Base-by-base conservation (phyloP, 163 green algal species). In the Scenedesmus sp. region DNA sequence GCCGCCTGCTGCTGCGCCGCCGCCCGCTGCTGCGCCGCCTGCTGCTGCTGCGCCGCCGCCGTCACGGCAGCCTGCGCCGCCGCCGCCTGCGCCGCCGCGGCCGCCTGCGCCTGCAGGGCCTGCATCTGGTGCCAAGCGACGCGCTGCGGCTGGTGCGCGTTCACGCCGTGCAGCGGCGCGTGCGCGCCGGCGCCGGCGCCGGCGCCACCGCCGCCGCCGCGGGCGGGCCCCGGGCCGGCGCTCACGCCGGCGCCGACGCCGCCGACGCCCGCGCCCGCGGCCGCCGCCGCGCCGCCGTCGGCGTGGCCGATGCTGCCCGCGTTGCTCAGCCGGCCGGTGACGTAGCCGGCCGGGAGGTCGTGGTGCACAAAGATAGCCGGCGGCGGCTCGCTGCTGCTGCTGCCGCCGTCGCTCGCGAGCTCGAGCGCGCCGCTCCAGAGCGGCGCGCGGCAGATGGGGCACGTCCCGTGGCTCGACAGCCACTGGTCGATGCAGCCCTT, bases 401-500 rank as follows among this genome's bases (percentile, higher is more conserved):
- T 44, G 18, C 57, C 45, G 28, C 29, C 47, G 26, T 20, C 34
- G 11, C 39, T 47, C 20, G 63, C 60, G 1, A 26, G 3, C 3
- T 72, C 72, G 2, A 33, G 48, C 1, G 58, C 72, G 48, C 72
- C 72, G n/a, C 14, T 45, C 74, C 74, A 81, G 33, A 88, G 58
- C 42, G 62, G 28, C 60, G 62, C 56, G 2, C 85, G 71, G 82
- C 85, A 89, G 33, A 87, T 85, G 10, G 85, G 85, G 66, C 85
- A 90, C 17, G 83, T 88, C n/a, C 50, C 57, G 39, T 82, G 82
- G 53, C 83, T 75, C 0, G 60, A 29, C 54, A 85, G 57, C 80
- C 80, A 85, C 28, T 83, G 54, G 24, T 83, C 73, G 15, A 87
- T 76, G 75, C 83, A 88, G 5, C 20, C 45, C 54, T 65, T 51